These are phyloP conservation scores for Leptodontidium sp. DNA, from an alignment of 2,329 filamentous ascomycete species.

Conservation along the genomic window DNA sequence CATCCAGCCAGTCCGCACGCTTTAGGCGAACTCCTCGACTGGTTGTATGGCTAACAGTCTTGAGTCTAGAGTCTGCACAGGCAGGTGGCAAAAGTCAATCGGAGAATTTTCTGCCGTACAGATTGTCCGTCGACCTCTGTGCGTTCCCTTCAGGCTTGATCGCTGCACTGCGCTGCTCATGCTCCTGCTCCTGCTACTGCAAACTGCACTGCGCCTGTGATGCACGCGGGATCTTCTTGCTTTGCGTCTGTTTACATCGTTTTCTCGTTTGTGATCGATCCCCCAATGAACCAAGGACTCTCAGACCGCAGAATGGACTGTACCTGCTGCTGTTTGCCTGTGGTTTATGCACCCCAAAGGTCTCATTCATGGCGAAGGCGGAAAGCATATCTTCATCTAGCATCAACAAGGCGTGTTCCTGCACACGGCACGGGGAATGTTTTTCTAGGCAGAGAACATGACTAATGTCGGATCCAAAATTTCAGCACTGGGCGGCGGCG, in stretches of 20 bases:
- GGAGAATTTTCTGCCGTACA: conserved; percentile 41
- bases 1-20: conserved; percentile 29
- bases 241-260: conserved; percentile 29
- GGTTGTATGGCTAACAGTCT: neutral
- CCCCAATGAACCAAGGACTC: neutral
- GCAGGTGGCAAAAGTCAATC: conserved; percentile 40
- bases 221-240: conserved; percentile 35
- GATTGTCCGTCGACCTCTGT: conserved; percentile 40
- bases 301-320: conserved; percentile 11
- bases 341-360: conserved; percentile 1
- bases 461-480: neutral
- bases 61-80: conserved; percentile 25
- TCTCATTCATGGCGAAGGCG: conserved; percentile 8
- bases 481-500: neutral
- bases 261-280: conserved; percentile 17
- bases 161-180: conserved; percentile 27
- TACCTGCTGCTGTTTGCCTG: conserved; percentile 13
- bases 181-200: conserved; percentile 10
- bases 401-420: conserved; percentile 14
- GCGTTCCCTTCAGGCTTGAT: conserved; percentile 41
- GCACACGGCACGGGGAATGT: conserved; percentile 15
- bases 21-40: conserved; percentile 28
- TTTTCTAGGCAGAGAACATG: neutral
- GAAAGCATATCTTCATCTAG: conserved; percentile 6
- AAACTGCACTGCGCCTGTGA: conserved; percentile 26